These are phyloP conservation scores for Xylaria digitata DNA, from an alignment of 2,329 filamentous ascomycete genomes.

Conservation along the genomic window DNA sequence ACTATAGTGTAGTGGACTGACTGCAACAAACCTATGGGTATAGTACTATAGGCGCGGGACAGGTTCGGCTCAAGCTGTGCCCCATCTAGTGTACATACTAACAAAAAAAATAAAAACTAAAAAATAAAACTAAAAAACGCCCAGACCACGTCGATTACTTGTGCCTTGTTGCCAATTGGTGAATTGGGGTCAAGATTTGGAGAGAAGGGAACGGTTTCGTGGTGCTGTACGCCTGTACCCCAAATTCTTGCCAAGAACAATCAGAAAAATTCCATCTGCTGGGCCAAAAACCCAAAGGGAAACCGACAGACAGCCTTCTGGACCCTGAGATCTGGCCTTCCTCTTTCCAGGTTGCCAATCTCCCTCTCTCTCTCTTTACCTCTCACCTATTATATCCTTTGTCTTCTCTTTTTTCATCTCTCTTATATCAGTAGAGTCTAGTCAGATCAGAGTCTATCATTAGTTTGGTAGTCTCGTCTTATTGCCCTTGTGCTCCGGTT, in stretches of 20 bases:
- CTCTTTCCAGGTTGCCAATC: constrained; percentile 26
- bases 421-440: constrained; percentile 7
- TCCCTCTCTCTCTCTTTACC: constrained; percentile 24
- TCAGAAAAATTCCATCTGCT: constrained; percentile 40
- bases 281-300: constrained; percentile 28
- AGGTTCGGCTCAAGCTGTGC: constrained; percentile 26
- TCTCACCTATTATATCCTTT: constrained; percentile 9
- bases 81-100: background rate
- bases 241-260: constrained; percentile 37
- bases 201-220: background rate
- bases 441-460: constrained; percentile 25
- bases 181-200: constrained; percentile 19
- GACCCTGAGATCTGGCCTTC: constrained; percentile 49
- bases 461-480: constrained; percentile 28
- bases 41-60: constrained; percentile 19
- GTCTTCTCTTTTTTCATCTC: constrained; percentile 6
- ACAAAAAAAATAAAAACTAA: no score
- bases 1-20: background rate
- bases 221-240: constrained; percentile 38
- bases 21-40: no score
- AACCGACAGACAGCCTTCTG: constrained; percentile 36
- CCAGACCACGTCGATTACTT: constrained; percentile 16
- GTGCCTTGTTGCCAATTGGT: constrained; percentile 19
- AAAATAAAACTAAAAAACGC: background rate
- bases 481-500: background rate